These are phyloP conservation scores for Penicillium simplicissimum DNA, from an alignment of 495 filamentous ascomycete genomes.

Conservation along the genomic window DNA sequence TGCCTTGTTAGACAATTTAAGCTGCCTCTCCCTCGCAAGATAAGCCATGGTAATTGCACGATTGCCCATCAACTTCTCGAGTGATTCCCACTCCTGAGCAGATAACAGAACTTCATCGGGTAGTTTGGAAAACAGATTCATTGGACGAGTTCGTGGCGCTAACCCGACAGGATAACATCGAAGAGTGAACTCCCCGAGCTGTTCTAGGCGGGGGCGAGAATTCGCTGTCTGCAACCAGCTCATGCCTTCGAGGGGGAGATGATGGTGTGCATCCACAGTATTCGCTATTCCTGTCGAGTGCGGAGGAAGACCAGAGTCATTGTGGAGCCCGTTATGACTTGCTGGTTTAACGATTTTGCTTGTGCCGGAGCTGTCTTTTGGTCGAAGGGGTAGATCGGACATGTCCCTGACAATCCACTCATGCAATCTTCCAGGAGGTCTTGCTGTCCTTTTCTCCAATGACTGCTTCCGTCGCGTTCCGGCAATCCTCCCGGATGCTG, in stretches of 20 bases:
- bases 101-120: constrained; percentile 9
- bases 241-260: neutral
- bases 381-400: neutral
- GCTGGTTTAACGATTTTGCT: neutral
- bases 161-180: constrained; percentile 12
- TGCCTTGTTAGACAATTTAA: neutral
- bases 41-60: constrained; percentile 6
- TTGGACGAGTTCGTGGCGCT: constrained; percentile 9
- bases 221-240: neutral
- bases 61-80: neutral
- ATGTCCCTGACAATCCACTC: neutral
- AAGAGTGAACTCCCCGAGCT: constrained; percentile 1
- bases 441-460: neutral
- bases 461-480: neutral
- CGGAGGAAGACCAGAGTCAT: neutral
- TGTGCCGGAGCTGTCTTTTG: neutral
- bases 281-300: neutral
- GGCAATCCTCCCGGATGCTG: neutral
- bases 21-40: constrained; percentile 5
- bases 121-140: constrained; percentile 9
- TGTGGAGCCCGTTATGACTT: neutral
- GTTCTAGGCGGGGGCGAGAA: neutral
- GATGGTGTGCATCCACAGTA: neutral
- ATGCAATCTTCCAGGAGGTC: neutral
- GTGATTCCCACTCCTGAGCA: neutral